Evolutionary conservation across 192 early-diverging fungal genomes (phyloP).

Genomic region (Backusella sp.): DNA sequence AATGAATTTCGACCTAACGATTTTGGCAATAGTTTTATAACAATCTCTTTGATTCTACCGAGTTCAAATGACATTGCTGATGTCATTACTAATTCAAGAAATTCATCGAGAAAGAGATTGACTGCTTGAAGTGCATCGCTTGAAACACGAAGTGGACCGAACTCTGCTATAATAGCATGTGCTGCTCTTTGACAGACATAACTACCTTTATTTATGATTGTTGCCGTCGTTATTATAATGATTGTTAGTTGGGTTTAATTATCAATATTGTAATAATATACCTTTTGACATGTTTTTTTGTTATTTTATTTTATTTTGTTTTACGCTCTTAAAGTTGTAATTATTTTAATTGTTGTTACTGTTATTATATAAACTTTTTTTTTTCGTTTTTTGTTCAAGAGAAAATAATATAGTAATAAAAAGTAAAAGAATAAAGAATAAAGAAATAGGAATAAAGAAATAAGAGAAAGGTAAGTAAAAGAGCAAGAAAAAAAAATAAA

Average conservation of each 20-base stretch:
- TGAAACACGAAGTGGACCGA: conserved; percentile 53
- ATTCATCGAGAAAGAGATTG: conserved; percentile 56
- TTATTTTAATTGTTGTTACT: not conserved
- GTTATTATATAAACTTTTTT: not conserved
- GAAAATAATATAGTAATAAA: not conserved
- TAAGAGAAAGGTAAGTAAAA: not conserved
- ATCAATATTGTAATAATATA: not conserved
- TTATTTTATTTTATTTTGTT: not conserved
- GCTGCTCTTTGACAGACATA: conserved; percentile 60
- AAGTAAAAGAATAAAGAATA: no score
- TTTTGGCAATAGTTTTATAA: conserved; percentile 45
- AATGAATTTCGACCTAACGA: conserved; percentile 56
- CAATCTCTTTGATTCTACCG: conserved; percentile 44
- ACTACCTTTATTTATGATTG: not conserved
- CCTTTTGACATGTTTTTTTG: not conserved
- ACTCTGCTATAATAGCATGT: conserved; percentile 55
- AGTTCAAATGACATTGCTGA: conserved; percentile 52
- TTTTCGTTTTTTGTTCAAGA: not conserved
- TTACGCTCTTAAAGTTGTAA: not conserved
- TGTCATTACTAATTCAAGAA: conserved; percentile 46
- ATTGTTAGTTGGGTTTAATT: not conserved
- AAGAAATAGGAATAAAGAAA: not conserved
- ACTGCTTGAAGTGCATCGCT: conserved; percentile 53
- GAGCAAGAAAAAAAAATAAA: not conserved
- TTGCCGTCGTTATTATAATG: not conserved